Base-by-base conservation (phyloP, 164 flowering plant species). In the Berberis vulgaris region DNA sequence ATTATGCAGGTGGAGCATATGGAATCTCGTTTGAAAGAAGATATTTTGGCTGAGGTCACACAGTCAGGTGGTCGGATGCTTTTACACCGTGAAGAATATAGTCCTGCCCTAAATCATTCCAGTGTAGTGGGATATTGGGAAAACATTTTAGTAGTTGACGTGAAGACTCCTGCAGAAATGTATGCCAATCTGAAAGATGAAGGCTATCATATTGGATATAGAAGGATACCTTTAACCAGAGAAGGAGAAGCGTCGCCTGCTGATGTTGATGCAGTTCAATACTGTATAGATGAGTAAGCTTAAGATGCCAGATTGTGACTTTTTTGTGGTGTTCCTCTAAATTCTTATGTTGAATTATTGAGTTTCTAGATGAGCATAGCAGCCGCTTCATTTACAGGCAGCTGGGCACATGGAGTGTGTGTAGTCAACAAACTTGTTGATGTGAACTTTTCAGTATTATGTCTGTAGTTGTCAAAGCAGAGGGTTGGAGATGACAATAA, bases 111-210 rank as follows among this genome's bases (percentile, higher is more conserved):
- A 61, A 84, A 88, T 62, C 85, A 85, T 69, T 77, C 87, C 45
- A 76, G 79, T 76, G 83, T 92, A n/a, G 67, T 88, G 53, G 98
- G 98, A 50, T 92, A 87, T 73, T 92, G 96, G 98, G 98, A 92
- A 74, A 92, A 89, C 65, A 82, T 92, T 59, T 77, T 73, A 65
- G 68, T 71, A 26, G 95, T 86, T 77, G 84, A 88, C 74, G 91
- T 92, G 70, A 85, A 88, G 76, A 87, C 96, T 43, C 89, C 96
- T 64, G 87, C 88, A 53, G 98, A 92, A 78, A 89, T 87, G 42
- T 92, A 88, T 75, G 74, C 83, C 63, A 72, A 80, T 63, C 72
- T 92, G 52, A 78, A 74, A 65, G 72, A 75, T 61, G 94, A 87
- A 63, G 89, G 89, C 5, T 85, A 81, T 73, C 78, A 79, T 67